Conservation (phyloP, 208 protist species). For the Phytomonas sp. region DNA sequence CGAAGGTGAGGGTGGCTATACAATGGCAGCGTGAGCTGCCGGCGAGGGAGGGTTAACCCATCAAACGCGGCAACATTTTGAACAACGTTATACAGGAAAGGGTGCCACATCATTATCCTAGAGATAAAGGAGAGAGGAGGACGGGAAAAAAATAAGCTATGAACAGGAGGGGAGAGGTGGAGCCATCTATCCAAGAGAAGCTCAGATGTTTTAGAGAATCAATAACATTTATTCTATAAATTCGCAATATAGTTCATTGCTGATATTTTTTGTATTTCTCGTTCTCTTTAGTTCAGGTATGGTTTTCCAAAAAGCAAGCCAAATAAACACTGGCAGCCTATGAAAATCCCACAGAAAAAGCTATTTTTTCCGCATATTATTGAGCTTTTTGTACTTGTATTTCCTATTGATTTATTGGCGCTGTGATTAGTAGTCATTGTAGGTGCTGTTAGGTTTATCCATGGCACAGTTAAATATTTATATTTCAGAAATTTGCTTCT, state of each 20-base stretch:
- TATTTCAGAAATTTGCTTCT: neutral
- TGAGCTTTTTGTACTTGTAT: neutral
- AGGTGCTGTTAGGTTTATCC: neutral
- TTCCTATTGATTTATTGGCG: neutral
- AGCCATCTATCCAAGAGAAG: neutral
- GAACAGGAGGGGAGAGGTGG: neutral
- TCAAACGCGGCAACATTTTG: neutral
- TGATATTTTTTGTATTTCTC: neutral
- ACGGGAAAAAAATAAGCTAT: neutral
- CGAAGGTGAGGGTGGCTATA: neutral
- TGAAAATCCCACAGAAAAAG: neutral
- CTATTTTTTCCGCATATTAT: neutral
- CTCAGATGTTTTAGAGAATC: neutral
- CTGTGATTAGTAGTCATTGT: neutral
- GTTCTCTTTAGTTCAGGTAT: neutral
- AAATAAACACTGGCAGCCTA: neutral
- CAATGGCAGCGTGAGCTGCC: neutral
- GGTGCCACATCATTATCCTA: neutral
- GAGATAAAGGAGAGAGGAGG: neutral
- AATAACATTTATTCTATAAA: neutral
- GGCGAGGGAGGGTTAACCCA: neutral
- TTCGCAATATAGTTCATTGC: neutral
- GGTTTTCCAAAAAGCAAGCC: neutral
- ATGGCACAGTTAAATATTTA: neutral
- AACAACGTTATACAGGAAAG: neutral